These are phyloP conservation scores for Penicillium ochrochloron DNA, from an alignment of 495 filamentous ascomycete genomes.

Conservation along the genomic window DNA sequence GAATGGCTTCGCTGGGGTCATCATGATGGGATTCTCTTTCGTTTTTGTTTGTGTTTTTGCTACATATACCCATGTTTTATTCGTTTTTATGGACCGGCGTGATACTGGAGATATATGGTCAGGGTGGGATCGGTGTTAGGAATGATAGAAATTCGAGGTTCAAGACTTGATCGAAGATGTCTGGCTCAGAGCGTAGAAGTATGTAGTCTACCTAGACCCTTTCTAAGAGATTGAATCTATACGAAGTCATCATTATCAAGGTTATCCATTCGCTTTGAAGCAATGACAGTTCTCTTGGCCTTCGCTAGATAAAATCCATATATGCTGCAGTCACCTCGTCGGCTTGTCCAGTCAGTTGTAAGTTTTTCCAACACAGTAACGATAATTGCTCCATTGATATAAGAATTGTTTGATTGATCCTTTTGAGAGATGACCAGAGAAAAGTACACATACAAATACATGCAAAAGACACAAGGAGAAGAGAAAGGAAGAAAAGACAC, in stretches of 20 bases:
- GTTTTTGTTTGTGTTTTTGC: background rate
- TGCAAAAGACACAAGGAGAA: slow-evolving; percentile 37
- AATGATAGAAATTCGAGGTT: background rate
- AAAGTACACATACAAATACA: slow-evolving; percentile 37
- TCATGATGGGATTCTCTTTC: background rate
- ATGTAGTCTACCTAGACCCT: too few relatives aligned
- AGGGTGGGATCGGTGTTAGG: background rate
- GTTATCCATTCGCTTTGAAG: too few relatives aligned
- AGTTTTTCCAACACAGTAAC: background rate
- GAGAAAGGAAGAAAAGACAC: slow-evolving; percentile 31
- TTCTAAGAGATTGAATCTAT: too few relatives aligned
- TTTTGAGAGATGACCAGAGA: slow-evolving; percentile 21
- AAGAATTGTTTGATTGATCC: slow-evolving; percentile 19
- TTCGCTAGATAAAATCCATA: too few relatives aligned
- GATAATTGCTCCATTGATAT: background rate
- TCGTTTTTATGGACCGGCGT: background rate
- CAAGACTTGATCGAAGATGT: background rate
- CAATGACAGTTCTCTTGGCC: too few relatives aligned
- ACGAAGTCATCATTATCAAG: too few relatives aligned
- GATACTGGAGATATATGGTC: background rate
- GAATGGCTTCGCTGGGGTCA: background rate
- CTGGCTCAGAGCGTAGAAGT: background rate
- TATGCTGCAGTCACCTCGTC: too few relatives aligned
- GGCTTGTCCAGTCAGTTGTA: too few relatives aligned
- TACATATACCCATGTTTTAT: slow-evolving; percentile 12